These are phyloP conservation scores for Salix koriyanagi DNA, from an alignment of 345 rosid species.

Conservation along the genomic window DNA sequence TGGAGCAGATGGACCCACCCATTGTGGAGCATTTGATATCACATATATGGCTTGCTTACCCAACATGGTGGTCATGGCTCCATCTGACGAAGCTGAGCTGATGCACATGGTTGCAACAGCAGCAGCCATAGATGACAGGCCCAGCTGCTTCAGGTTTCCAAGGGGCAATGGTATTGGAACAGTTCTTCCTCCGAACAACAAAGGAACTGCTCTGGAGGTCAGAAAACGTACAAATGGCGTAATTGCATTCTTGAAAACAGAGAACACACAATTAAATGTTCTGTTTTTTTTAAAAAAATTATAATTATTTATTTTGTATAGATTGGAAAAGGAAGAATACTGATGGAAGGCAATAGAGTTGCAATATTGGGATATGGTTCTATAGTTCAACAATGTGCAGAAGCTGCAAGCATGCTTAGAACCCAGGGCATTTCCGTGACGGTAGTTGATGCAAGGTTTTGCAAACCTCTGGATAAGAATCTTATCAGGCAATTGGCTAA, in stretches of 20 bases:
- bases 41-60: conserved; percentile 77
- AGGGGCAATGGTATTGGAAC: conserved; percentile 68
- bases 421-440: conserved; percentile 43
- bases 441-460: conserved; percentile 86
- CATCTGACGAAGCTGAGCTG: conserved; percentile 73
- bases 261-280: conserved; percentile 3
- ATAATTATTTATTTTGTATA: conserved; percentile 13
- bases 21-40: conserved; percentile 70
- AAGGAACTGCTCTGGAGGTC: conserved; percentile 61
- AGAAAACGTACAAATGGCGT: conserved; percentile 2
- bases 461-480: conserved; percentile 73
- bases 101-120: conserved; percentile 82
- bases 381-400: conserved; percentile 61
- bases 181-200: conserved; percentile 47
- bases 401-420: conserved; percentile 50
- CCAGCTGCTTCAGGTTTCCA: conserved; percentile 81
- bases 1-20: conserved; percentile 81
- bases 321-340: conserved; percentile 81
- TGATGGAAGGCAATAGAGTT: conserved; percentile 65
- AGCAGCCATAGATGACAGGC: conserved; percentile 69
- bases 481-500: conserved; percentile 62
- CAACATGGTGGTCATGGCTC: conserved; percentile 85
- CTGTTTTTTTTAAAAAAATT: background rate
- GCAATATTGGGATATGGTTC: conserved; percentile 81
- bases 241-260: background rate